These are phyloP conservation scores for Penicillium canariense DNA, from an alignment of 495 filamentous ascomycete genomes.

Conservation along the genomic window DNA sequence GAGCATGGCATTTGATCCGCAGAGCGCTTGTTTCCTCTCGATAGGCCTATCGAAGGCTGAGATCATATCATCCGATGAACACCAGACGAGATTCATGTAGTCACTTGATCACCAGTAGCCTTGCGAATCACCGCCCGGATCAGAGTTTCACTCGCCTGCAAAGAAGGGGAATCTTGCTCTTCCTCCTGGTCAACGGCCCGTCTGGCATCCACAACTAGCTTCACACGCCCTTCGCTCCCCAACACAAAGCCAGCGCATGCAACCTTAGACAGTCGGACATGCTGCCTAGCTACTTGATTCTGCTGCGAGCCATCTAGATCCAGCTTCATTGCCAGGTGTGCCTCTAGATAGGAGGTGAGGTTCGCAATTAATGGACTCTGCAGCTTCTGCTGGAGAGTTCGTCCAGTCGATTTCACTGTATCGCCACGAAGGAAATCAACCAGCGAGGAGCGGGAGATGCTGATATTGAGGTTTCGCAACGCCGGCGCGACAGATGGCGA, in stretches of 20 bases:
- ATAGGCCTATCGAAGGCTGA: background rate
- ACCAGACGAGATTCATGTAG: slow-evolving; percentile 16
- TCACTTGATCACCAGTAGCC: slow-evolving; percentile 23
- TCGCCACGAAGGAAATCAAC: slow-evolving; percentile 21
- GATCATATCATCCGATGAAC: background rate
- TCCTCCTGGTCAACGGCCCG: slow-evolving; percentile 18
- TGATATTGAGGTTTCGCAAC: slow-evolving; percentile 49
- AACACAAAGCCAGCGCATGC: slow-evolving; percentile 55
- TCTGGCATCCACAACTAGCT: slow-evolving; percentile 41
- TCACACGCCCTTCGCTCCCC: slow-evolving; percentile 51
- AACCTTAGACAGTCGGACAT: slow-evolving; percentile 48
- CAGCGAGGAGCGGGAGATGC: slow-evolving; percentile 38
- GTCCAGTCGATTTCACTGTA: background rate
- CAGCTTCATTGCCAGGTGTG: slow-evolving; percentile 51
- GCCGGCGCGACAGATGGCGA: slow-evolving; percentile 37
- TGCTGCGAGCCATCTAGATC: slow-evolving; percentile 27
- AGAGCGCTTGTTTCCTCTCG: no score
- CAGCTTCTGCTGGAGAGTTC: slow-evolving; percentile 14
- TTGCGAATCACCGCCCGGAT: slow-evolving; percentile 30
- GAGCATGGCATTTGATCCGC: background rate
- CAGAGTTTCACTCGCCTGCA: slow-evolving; percentile 29
- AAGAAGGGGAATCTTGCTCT: slow-evolving; percentile 2
- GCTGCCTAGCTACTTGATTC: slow-evolving; percentile 22
- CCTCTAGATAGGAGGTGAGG: slow-evolving; percentile 43
- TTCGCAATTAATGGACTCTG: slow-evolving; percentile 39